Conservation (phyloP, 495 filamentous ascomycete species). For the Podospora didyma region DNA sequence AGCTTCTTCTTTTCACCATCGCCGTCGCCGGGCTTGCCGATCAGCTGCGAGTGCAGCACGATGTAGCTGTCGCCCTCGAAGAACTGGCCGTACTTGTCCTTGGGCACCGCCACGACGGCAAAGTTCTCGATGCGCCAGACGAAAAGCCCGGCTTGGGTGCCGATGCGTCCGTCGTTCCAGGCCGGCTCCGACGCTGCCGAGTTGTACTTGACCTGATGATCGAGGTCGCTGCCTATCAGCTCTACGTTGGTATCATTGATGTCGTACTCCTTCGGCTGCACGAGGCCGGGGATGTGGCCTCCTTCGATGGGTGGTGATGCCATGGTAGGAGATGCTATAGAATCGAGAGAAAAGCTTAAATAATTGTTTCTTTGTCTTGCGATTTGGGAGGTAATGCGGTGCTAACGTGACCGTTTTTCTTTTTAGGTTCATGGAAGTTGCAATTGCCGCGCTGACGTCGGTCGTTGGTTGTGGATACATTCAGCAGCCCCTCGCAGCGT, state of each 20-base stretch:
- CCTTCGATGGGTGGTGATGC: background rate
- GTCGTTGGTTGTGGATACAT: too few relatives aligned
- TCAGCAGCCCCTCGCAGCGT: too few relatives aligned
- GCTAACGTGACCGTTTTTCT: too few relatives aligned
- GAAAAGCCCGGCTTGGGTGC: conserved; percentile 44
- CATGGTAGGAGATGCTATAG: background rate
- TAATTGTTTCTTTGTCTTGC: too few relatives aligned
- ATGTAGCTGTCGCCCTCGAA: conserved; percentile 63
- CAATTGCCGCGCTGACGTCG: too few relatives aligned
- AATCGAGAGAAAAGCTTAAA: too few relatives aligned
- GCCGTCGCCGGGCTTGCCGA: background rate
- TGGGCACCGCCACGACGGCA: conserved; percentile 55
- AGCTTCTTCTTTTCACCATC: conserved; percentile 30
- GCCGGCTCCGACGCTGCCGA: conserved; percentile 57
- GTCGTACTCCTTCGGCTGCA: conserved; percentile 56
- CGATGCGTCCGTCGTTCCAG: conserved; percentile 53
- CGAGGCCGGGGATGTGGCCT: conserved; percentile 32
- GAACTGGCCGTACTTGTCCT: conserved; percentile 49
- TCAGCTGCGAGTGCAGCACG: conserved; percentile 46
- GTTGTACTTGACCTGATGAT: conserved; percentile 61
- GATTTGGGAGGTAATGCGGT: too few relatives aligned
- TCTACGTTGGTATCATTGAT: conserved; percentile 62
- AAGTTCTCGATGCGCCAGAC: conserved; percentile 63
- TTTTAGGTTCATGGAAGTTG: too few relatives aligned
- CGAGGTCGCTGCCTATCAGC: conserved; percentile 54